These are phyloP conservation scores for Terfezia boudieri DNA, from an alignment of 495 filamentous ascomycete species.

Conservation along the genomic window DNA sequence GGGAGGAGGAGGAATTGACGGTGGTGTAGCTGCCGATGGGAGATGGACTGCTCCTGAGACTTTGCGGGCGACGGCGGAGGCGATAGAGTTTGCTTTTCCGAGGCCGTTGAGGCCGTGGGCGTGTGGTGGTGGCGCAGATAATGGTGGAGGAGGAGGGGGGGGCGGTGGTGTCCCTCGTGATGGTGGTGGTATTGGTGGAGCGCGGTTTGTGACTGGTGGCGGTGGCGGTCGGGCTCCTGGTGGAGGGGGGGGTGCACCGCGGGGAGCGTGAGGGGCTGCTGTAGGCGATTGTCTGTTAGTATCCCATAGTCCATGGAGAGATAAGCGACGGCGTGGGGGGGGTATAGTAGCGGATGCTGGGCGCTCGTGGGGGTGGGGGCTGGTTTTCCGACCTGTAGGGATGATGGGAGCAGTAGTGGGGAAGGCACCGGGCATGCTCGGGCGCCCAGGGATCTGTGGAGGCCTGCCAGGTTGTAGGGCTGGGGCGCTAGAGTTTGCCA, in stretches of 20 bases:
- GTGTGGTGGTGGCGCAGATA: slow-evolving; percentile 23
- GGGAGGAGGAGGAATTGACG: slow-evolving; percentile 17
- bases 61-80: neutral
- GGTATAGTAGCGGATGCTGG: no score
- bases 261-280: slow-evolving; percentile 24
- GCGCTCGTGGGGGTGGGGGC: neutral
- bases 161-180: slow-evolving; percentile 31
- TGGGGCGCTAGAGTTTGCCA: slow-evolving; percentile 29
- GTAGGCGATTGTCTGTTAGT: neutral
- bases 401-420: slow-evolving; percentile 20
- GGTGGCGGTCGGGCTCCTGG: slow-evolving; percentile 28
- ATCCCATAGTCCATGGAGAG: slow-evolving; percentile 15
- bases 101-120: slow-evolving; percentile 16
- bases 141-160: slow-evolving; percentile 22
- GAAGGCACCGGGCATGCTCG: slow-evolving; percentile 10
- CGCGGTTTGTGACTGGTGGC: slow-evolving; percentile 23
- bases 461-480: slow-evolving; percentile 5
- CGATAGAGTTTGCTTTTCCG: neutral
- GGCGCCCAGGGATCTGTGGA: slow-evolving; percentile 37
- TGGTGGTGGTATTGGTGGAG: slow-evolving; percentile 21
- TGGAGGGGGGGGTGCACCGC: slow-evolving; percentile 23
- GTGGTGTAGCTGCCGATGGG: slow-evolving; percentile 14
- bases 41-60: neutral
- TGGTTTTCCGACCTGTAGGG: slow-evolving; percentile 19
- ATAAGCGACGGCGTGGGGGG: slow-evolving; percentile 23